Percentiles rank a stretch among this genome's conserved stretches.
Evolutionary conservation across 148 eudicot species (phyloP).

Genomic region (Fagopyrum homotropicum): DNA sequence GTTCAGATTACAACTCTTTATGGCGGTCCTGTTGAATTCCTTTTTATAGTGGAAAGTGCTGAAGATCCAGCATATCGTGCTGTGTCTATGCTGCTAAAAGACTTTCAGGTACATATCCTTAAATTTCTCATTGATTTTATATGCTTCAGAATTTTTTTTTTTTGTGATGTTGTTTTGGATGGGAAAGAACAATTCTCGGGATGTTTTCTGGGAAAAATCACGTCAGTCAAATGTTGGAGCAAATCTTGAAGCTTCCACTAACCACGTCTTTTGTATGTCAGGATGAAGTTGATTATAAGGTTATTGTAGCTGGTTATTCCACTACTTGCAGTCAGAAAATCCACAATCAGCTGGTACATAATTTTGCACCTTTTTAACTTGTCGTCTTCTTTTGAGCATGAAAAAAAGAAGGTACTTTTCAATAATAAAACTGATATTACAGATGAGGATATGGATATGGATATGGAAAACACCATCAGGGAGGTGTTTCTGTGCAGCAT

Average conservation of each 20-base stretch:
- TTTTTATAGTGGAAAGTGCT: constrained; percentile 78
- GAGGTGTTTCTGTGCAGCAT: neutral
- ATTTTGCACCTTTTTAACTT: neutral
- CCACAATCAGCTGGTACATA: constrained; percentile 90
- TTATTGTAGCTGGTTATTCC: constrained; percentile 84
- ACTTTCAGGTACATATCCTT: constrained; percentile 47
- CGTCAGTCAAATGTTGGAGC: neutral
- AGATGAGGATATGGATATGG: neutral
- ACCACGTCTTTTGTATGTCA: constrained; percentile 25
- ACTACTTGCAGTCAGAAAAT: constrained; percentile 98
- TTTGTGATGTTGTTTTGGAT: neutral
- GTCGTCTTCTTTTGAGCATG: neutral
- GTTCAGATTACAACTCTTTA: constrained; percentile 81
- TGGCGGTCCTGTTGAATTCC: constrained; percentile 82
- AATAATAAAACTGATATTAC: neutral
- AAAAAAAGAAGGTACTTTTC: neutral
- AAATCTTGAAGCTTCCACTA: neutral
- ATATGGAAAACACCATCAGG: neutral
- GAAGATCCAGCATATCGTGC: constrained; percentile 91
- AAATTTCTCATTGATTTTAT: neutral
- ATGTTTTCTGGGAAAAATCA: neutral
- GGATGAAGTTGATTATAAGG: constrained; percentile 80
- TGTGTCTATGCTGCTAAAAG: constrained; percentile 49
- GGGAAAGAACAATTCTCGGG: neutral
- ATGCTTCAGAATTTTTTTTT: neutral